Base-by-base conservation (phyloP, 257 asterid species). In the Petunia axillaris region DNA sequence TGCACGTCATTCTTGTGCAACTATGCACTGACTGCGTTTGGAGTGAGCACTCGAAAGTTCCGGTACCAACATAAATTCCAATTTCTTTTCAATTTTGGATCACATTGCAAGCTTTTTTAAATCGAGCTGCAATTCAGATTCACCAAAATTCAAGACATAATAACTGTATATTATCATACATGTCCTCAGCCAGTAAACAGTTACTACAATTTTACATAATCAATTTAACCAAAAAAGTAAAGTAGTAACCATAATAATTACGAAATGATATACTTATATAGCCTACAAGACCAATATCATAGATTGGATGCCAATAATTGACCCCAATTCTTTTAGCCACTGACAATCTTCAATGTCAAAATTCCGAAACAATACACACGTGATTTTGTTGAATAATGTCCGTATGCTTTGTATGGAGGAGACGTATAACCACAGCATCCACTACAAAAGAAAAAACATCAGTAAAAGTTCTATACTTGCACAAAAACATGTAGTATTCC, bases 371-470 rank as follows among this genome's bases (percentile, higher is more conserved):
- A 86, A 78, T 78, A 88, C 7, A 88, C 88, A 38, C 84, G 88
- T 10, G 88, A 88, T 50, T 84, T 88, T 7, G 74, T 65, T 0
- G 88, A 88, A 83, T 81, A 88, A 36, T 59, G 81, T 14, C 91
- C 87, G 5, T 77, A 78, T 9, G 71, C 44, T 35, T 82, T 82
- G n/a, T 86, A 88, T 43, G 86, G 87, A 1, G 91, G 89, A 4
- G 91, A 87, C 91, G 86, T 88, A 65, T 88, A 88, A 52, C 91
- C 89, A 15, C 89, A 81, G 68, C 75, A 82, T 2, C 5, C 58
- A 41, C 25, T 9, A 9, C 2, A 37, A 25, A 25, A 25, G 25
- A 53, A 53, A 68, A 25, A 63, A 14, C 11, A 35, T 54, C 6
- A 79, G 35, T 9, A 48, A 58, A 53, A 1, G 4, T 36, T 9